Evolutionary conservation across 2,329 filamentous ascomycete species (phyloP).

Genomic region (Immersiporthe knoxdaviesiana): DNA sequence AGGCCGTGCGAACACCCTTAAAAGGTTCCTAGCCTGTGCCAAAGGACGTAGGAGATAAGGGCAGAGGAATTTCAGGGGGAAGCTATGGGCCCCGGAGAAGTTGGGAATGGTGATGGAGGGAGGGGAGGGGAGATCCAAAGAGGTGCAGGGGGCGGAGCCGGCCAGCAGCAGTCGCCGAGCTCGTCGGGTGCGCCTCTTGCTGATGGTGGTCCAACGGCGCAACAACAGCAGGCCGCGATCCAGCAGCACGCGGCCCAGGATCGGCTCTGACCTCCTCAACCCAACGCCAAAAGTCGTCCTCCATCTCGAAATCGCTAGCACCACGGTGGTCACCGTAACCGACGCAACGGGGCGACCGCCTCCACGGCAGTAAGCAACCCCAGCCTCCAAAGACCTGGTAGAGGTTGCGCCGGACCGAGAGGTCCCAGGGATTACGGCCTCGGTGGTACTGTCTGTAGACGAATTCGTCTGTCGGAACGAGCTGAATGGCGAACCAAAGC

Average conservation of each 20-base stretch:
- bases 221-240: conserved; percentile 17
- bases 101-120: conserved; percentile 2
- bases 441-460: not conserved
- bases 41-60: conserved; percentile 4
- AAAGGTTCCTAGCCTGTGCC: conserved; percentile 9
- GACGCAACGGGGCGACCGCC: conserved; percentile 15
- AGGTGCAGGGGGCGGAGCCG: conserved; percentile 19
- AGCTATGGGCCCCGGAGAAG: conserved; percentile 8
- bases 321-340: conserved; percentile 10
- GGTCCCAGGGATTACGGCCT: conserved; percentile 23
- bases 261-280: conserved; percentile 11
- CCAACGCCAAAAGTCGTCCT: conserved; percentile 21
- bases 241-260: conserved; percentile 15
- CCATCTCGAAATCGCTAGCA: conserved; percentile 24
- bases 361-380: conserved; percentile 26
- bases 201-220: conserved; percentile 6
- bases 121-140: conserved; percentile 6
- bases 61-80: not conserved
- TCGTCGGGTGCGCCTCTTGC: conserved; percentile 18
- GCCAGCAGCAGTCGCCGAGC: conserved; percentile 18
- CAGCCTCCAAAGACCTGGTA: conserved; percentile 25
- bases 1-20: not conserved
- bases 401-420: conserved; percentile 19
- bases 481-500: conserved; percentile 23
- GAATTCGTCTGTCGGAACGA: conserved; percentile 5